phyloP scores from a whole-genome alignment of 1,139 yeast genomes.

The Candida tropicalis region DNA sequence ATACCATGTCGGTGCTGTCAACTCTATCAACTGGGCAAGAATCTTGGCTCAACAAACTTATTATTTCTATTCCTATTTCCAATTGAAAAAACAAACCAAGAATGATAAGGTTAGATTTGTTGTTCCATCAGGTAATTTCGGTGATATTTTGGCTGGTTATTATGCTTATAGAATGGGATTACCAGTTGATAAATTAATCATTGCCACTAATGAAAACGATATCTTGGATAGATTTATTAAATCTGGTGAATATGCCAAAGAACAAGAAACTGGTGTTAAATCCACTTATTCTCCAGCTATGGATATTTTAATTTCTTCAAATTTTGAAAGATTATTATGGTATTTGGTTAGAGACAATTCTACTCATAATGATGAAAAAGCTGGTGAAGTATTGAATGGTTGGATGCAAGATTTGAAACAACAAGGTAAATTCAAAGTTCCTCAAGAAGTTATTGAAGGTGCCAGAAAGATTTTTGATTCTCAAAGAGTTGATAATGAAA shows the following conservation, averaged over 20 bases:
- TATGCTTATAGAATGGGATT: constrained; percentile 95
- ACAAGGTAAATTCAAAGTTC: constrained; percentile 75
- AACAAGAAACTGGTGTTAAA: constrained; percentile 61
- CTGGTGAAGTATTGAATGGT: constrained; percentile 68
- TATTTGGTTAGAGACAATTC: constrained; percentile 76
- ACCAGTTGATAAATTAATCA: constrained; percentile 81
- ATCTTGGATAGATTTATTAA: constrained; percentile 90
- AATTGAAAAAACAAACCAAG: constrained; percentile 50
- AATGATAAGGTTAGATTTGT: constrained; percentile 69
- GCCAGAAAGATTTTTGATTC: constrained; percentile 76
- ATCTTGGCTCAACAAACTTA: constrained; percentile 96
- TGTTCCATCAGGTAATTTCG: constrained; percentile 97
- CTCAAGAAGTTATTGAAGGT: constrained; percentile 60
- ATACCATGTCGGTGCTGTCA: constrained; percentile 96
- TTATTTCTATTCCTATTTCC: constrained; percentile 90
- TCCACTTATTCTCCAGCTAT: constrained; percentile 96
- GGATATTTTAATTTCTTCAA: constrained; percentile 95
- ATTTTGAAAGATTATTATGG: constrained; percentile 96
- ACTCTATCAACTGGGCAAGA: constrained; percentile 99
- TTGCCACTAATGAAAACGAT: constrained; percentile 95
- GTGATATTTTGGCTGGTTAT: constrained; percentile 96
- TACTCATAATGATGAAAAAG: constrained; percentile 60
- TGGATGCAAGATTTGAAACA: constrained; percentile 85
- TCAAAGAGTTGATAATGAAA: constrained; percentile 75
- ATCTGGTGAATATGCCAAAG: constrained; percentile 79